phyloP scores from a whole-genome alignment of 148 eudicot species.

The Rhododendron williamsianum region DNA sequence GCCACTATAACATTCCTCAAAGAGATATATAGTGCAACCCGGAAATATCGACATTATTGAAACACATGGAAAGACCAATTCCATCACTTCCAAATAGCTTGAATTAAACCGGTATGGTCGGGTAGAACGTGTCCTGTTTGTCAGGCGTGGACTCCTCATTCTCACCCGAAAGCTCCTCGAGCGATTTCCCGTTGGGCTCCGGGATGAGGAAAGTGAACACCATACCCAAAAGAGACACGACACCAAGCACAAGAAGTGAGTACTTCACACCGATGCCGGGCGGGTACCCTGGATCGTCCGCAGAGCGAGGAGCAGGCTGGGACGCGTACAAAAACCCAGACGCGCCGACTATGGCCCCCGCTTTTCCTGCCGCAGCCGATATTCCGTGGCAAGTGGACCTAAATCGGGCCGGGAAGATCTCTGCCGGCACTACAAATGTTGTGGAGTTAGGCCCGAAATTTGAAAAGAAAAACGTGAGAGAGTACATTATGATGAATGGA shows the following conservation, averaged over 20 bases:
- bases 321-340: slow-evolving; percentile 76
- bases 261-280: slow-evolving; percentile 52
- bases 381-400: slow-evolving; percentile 91
- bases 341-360: slow-evolving; percentile 78
- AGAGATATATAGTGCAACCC: background rate
- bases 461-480: slow-evolving; percentile 71
- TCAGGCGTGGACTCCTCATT: slow-evolving; percentile 19
- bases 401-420: slow-evolving; percentile 10
- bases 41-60: background rate
- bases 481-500: slow-evolving; percentile 69
- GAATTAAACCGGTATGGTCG: slow-evolving; percentile 36
- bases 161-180: slow-evolving; percentile 73
- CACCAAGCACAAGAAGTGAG: slow-evolving; percentile 53
- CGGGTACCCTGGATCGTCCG: slow-evolving; percentile 54
- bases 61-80: background rate
- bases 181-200: slow-evolving; percentile 71
- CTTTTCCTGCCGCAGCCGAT: slow-evolving; percentile 77
- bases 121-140: background rate
- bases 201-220: slow-evolving; percentile 66
- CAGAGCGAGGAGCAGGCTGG: background rate
- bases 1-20: too few species aligned
- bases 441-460: slow-evolving; percentile 90
- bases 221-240: slow-evolving; percentile 47
- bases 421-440: slow-evolving; percentile 83
- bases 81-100: background rate